A percentile compares a stretch with the other conserved stretches of the same genome.
Evolutionary conservation across 129 eudicot species (phyloP).

Genomic region (Mikania micrantha): DNA sequence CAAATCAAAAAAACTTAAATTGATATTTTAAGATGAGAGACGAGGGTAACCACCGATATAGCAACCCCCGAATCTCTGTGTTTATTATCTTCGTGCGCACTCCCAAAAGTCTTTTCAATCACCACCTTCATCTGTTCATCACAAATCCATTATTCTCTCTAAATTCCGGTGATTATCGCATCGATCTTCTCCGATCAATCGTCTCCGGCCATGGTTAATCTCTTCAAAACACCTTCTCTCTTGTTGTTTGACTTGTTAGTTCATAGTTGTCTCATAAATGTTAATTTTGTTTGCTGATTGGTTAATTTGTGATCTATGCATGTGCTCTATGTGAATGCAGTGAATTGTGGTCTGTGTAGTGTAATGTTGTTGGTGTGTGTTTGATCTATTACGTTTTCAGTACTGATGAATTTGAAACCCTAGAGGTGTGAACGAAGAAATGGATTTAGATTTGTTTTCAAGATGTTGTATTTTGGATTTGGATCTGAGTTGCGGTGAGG

Average conservation of each 20-base stretch:
- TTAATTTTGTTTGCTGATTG: background rate
- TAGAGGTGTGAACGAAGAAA: conserved; percentile 10
- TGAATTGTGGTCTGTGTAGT: background rate
- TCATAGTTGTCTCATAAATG: background rate
- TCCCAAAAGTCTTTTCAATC: conserved; percentile 1
- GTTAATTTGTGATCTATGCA: background rate
- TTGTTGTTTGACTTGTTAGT: conserved; percentile 3
- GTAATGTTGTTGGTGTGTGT: background rate
- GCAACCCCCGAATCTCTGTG: conserved; percentile 18
- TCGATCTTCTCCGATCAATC: conserved; percentile 28
- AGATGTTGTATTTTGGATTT: background rate
- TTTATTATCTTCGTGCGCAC: conserved; percentile 19
- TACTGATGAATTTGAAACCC: conserved; percentile 18
- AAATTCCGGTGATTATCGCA: conserved; percentile 5
- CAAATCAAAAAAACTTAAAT: background rate
- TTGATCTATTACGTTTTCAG: background rate
- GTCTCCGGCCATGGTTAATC: conserved; percentile 30
- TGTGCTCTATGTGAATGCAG: background rate
- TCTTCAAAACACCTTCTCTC: background rate
- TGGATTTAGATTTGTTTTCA: conserved; percentile 18
- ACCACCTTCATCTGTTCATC: conserved; percentile 12
- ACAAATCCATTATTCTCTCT: conserved; percentile 2
- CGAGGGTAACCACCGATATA: conserved; percentile 28
- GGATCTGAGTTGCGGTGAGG: conserved; percentile 12
- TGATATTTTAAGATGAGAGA: conserved; percentile 21